Evolutionary conservation across 73 alveolate species (phyloP).

Genomic region (Effrenium voratum): DNA sequence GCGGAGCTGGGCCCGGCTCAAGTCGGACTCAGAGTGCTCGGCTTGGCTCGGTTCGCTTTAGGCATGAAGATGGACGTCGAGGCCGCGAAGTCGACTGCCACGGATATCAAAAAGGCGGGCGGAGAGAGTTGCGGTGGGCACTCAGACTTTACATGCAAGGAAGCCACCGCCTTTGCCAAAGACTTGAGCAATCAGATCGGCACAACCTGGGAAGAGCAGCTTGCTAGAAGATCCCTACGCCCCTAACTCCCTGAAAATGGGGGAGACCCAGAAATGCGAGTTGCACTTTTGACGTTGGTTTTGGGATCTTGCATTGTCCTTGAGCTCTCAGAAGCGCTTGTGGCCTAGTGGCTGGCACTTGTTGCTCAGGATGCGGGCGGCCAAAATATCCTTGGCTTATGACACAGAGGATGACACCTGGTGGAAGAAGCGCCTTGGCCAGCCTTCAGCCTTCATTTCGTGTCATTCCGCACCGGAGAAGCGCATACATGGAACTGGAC

Average conservation of each 20-base stretch:
- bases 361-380: slow-evolving; percentile 71
- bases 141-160: background rate
- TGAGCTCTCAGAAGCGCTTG: background rate
- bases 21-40: background rate
- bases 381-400: slow-evolving; percentile 60
- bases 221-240: too few relatives aligned
- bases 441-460: background rate
- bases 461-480: background rate
- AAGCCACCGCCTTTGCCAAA: slow-evolving; percentile 31
- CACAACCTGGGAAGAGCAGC: slow-evolving; percentile 75
- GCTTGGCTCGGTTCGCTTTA: background rate
- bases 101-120: background rate
- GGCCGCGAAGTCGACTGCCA: slow-evolving; percentile 27
- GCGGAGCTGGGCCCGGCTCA: slow-evolving; percentile 50
- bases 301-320: background rate
- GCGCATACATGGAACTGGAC: too few relatives aligned
- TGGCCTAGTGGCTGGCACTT: background rate
- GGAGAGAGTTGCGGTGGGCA: background rate
- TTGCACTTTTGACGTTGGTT: background rate
- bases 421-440: slow-evolving; percentile 56
- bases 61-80: slow-evolving; percentile 66
- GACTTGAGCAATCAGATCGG: slow-evolving; percentile 36
- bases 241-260: too few relatives aligned
- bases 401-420: slow-evolving; percentile 56
- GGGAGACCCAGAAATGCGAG: background rate